A percentile compares a stretch with the other conserved stretches of the same genome.
These are phyloP conservation scores for Pythium pyrilobum DNA, from an alignment of 352 stramenopile genomes.

Conservation along the genomic window DNA sequence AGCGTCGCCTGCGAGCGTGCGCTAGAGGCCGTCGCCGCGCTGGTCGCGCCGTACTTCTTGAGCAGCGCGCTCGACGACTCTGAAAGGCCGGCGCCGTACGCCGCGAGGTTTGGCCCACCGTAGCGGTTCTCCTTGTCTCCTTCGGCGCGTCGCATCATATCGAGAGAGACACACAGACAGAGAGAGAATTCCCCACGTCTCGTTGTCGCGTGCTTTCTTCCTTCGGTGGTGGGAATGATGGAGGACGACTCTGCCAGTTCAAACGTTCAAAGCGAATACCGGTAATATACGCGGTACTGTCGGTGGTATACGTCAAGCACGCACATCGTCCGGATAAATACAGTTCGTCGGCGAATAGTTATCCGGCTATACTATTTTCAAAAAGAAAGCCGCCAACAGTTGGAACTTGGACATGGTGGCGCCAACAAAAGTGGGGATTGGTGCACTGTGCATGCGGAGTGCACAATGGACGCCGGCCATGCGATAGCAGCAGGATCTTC, in stretches of 20 bases:
- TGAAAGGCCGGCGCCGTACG: conserved; percentile 1
- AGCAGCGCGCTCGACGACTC: conserved; percentile 13
- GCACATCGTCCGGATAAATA: conserved; percentile 4
- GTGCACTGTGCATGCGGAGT: not conserved
- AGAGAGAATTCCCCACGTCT: no score
- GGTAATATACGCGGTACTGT: conserved; percentile 6
- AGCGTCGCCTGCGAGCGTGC: conserved; percentile 1
- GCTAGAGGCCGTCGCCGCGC: not conserved
- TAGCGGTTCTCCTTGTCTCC: conserved; percentile 60
- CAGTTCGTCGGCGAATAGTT: not conserved
- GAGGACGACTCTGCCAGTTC: conserved; percentile 18
- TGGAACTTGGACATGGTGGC: not conserved
- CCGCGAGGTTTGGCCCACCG: not conserved
- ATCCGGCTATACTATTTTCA: conserved; percentile 11
- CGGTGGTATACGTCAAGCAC: conserved; percentile 2
- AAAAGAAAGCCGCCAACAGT: not conserved
- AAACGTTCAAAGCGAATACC: conserved; percentile 24
- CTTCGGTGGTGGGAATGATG: not conserved
- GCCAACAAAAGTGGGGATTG: not conserved
- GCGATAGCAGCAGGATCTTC: not conserved
- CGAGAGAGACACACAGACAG: no score
- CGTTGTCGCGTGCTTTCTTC: no score
- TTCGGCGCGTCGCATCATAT: conserved; percentile 55
- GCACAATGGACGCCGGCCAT: not conserved
- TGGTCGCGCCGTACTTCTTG: conserved; percentile 24